Evolutionary conservation across 371 early-diverging fungal species (phyloP).

Genomic region (Funneliformis caledonium): DNA sequence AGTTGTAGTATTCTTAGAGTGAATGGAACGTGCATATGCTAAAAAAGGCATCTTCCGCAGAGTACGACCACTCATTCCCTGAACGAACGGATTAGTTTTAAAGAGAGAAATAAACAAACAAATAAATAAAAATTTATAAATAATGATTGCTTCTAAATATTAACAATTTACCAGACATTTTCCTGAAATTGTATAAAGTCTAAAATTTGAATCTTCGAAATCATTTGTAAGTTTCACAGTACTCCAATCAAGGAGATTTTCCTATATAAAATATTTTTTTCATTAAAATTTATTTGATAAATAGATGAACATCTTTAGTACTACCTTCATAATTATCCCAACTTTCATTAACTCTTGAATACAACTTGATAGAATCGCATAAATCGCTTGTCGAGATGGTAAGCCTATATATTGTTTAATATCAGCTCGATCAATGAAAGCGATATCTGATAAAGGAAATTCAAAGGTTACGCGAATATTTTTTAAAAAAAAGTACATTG

Average conservation of each 20-base stretch:
- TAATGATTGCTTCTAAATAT: too few relatives aligned
- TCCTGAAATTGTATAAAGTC: constrained; percentile 35
- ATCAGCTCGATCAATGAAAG: constrained; percentile 42
- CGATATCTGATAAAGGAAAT: constrained; percentile 58
- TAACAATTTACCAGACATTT: too few relatives aligned
- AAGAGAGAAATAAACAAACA: too few relatives aligned
- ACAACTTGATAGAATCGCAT: constrained; percentile 55
- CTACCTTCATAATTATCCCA: too few relatives aligned
- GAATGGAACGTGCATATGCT: background rate
- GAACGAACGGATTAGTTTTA: too few relatives aligned
- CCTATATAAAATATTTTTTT: constrained; percentile 36
- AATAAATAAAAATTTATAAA: too few relatives aligned
- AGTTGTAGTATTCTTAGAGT: background rate
- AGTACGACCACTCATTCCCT: too few relatives aligned
- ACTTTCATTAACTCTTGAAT: constrained; percentile 53
- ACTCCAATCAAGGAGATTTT: constrained; percentile 44
- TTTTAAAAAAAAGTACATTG: background rate
- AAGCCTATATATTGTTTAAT: constrained; percentile 55
- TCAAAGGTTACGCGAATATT: constrained; percentile 43
- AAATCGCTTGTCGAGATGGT: constrained; percentile 48
- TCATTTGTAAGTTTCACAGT: constrained; percentile 30
- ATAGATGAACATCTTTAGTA: background rate
- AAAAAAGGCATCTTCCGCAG: too few relatives aligned
- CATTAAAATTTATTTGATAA: background rate
- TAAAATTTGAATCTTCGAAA: constrained; percentile 5